Base-by-base conservation (phyloP, 164 flowering plant species). In the Hamamelis virginiana region DNA sequence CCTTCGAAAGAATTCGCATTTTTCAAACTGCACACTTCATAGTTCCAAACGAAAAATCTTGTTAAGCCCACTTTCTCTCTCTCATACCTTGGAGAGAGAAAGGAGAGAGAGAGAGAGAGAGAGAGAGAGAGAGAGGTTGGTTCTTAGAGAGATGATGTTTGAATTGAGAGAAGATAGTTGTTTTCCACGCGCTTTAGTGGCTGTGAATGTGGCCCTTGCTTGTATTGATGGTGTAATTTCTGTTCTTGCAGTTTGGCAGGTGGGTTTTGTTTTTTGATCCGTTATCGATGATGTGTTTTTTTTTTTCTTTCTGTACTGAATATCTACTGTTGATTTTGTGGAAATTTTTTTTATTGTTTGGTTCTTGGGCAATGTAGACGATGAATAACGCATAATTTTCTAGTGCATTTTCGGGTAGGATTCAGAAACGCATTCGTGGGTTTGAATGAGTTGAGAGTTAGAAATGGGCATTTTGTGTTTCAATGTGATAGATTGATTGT, bases 121-220 rank as follows among this genome's bases (percentile, higher is more conserved):
- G 38, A 9, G 57, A 46, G 25, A n/a, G n/a, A n/a, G 22, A 21
- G 59, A 57, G 46, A 56, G 26, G 8, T 12, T 63, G 51, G 4
- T 44, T 22, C 8, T 12, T 9, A 21, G 22, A 4, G 47, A 19
- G 48, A 66, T 13, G 67, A 65, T 72, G 73, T 33, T 75, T 38
- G 69, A 62, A 69, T 44, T 62, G 57, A 72, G 50, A 18, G 66
- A 66, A 18, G 70, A 68, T 44, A 68, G 68, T 65, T 83, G 86
- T 69, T 79, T 71, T 25, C 80, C 81, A 9, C 47, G 28, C 41
- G 58, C 46, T 0, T 25, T 84, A 59, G 21, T 75, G 27, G 80
- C 64, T 22, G 85, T 81, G 10, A 74, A 81, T 72, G 74, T 71
- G 58, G 80, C 46, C 69, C 81, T 86, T 55, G 84, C 84, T 56